Evolutionary conservation across 2,329 filamentous ascomycete genomes (phyloP), one percentile per base, ranked within the genome.

Genomic region (Neofusicoccum sp.): DNA sequence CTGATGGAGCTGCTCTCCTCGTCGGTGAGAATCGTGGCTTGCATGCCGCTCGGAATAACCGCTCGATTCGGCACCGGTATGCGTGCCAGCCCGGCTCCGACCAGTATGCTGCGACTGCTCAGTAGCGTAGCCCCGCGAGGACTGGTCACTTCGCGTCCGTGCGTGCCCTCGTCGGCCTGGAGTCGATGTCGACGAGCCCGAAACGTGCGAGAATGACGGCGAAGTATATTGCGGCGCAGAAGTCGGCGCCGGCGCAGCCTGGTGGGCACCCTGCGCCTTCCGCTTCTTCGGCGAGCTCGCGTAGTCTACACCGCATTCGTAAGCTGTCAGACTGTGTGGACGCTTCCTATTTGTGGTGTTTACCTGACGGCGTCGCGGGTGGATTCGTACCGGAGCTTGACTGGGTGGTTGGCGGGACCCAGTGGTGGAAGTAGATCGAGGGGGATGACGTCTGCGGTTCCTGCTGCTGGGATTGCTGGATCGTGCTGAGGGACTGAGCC

Each of bases 391-490:
- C 78, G 65, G 81, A 77, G 62, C 83, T 82, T 65, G 81, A 79
- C 74, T 89, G 83, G 64, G 86, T 84, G 24, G 82, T 84, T 12
- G 92, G 92, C 47, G 92, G 92, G 62, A 93, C 89, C 91, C 92
- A 96, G 72, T 96, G 91, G 71, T 96, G 91, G 73, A 96, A 96
- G 74, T 91, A 95, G 49, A 96, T 89, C 11, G 60, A 89, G 0
- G 89, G 86, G 41, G 89, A 90, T 16, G 86, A 83, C 64, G 87
- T 80, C 45, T 84, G 76, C 48, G 86, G 85, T 66, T 89, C 83
- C 67, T 87, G 85, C 62, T 83, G 82, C 47, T 80, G 75, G 6
- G 79, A 76, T 61, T 76, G 75, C 61, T 79, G 77, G 41, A 76
- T 63, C 49, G 77, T 77, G 62, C 79, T 78, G 62, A 70, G 69